These are phyloP conservation scores for Ligustrum vulgare DNA, from an alignment of 257 asterid genomes.

Conservation along the genomic window DNA sequence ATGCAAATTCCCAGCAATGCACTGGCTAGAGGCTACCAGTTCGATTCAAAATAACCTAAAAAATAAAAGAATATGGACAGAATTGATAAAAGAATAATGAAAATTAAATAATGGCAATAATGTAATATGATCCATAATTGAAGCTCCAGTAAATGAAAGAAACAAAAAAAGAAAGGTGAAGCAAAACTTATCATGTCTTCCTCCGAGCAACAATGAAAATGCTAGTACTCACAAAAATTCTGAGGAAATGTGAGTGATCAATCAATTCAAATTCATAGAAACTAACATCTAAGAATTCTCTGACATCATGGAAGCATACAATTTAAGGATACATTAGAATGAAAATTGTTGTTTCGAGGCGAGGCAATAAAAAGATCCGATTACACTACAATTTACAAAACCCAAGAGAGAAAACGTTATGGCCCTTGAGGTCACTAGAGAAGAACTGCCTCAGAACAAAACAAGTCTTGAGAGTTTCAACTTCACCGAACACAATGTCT, in stretches of 20 bases:
- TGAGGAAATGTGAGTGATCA: no score
- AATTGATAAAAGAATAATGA: neutral
- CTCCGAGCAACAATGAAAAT: neutral
- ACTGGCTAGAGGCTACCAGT: neutral
- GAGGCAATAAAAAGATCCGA: constrained; percentile 31
- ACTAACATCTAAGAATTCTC: no score
- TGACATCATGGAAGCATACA: no score
- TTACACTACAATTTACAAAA: constrained; percentile 47
- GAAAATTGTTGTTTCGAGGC: no score
- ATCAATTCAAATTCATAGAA: no score
- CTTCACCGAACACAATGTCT: constrained; percentile 20
- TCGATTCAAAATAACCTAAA: neutral
- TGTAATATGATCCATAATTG: neutral
- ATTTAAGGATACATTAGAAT: neutral
- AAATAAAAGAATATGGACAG: neutral
- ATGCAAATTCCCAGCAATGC: neutral
- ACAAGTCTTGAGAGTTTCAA: constrained; percentile 24
- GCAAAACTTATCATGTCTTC: neutral
- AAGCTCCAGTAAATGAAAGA: neutral
- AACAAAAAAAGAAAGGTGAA: no score
- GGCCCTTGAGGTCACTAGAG: constrained; percentile 32
- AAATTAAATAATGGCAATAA: neutral
- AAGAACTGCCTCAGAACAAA: constrained; percentile 38
- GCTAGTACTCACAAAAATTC: no score
- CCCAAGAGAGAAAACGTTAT: constrained; percentile 16